Evolutionary conservation across 108 stramenopile genomes (phyloP).

Genomic region (Thalassiosira profunda): DNA sequence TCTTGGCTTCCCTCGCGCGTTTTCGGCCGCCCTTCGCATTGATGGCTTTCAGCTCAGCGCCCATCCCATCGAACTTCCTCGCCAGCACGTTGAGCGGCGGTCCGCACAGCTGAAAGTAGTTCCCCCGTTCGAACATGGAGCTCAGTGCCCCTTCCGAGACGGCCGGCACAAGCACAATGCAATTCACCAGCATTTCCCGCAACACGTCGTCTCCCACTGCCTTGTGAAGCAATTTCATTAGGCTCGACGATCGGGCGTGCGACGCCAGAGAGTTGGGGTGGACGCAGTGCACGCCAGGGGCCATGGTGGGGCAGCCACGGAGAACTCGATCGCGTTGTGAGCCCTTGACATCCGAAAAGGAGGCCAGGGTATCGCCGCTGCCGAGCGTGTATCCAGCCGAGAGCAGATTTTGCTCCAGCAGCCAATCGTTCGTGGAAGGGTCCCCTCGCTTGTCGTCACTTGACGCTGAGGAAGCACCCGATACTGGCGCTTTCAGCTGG

Average conservation of each 20-base stretch:
- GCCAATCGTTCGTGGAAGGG: conserved; percentile 26
- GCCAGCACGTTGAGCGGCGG: conserved; percentile 56
- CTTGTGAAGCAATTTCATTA: conserved; percentile 47
- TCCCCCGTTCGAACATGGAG: conserved; percentile 27
- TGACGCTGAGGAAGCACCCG: too few species aligned
- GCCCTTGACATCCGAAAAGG: too few species aligned
- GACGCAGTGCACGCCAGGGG: conserved; percentile 43
- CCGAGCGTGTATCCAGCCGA: conserved; percentile 38
- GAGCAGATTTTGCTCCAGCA: conserved; percentile 34
- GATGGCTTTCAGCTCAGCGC: neutral
- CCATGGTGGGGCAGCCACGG: conserved; percentile 46
- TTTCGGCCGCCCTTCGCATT: neutral
- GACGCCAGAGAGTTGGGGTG: conserved; percentile 43
- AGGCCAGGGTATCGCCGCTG: conserved; percentile 13
- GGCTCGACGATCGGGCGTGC: conserved; percentile 32
- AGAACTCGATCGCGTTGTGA: conserved; percentile 2
- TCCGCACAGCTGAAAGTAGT: conserved; percentile 73
- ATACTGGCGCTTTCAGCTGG: neutral
- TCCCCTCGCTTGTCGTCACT: too few species aligned
- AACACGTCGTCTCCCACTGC: conserved; percentile 45
- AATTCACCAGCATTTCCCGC: conserved; percentile 48
- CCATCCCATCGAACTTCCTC: conserved; percentile 16
- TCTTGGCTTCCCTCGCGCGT: conserved; percentile 3
- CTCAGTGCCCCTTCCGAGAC: neutral
- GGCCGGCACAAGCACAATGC: conserved; percentile 42